Evolutionary conservation across 2,329 filamentous ascomycete genomes (phyloP).

Genomic region (Coleophoma crateriformis): DNA sequence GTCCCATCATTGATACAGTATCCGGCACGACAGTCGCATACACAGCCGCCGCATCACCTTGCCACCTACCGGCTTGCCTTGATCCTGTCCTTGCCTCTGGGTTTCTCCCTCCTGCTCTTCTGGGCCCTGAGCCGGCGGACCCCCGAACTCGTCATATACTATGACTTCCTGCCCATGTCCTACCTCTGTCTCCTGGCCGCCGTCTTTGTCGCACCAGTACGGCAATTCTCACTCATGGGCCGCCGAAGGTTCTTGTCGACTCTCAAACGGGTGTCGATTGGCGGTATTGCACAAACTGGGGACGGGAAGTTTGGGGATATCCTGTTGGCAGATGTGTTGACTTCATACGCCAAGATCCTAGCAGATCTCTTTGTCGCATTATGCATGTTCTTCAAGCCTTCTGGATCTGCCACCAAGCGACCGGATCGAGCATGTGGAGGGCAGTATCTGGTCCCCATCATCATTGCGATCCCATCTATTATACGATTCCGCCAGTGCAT

Average conservation of each 20-base stretch:
- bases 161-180: slow-evolving; percentile 81
- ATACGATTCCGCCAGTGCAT: slow-evolving; percentile 91
- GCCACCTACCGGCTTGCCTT: slow-evolving; percentile 84
- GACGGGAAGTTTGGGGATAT: slow-evolving; percentile 96
- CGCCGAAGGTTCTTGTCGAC: slow-evolving; percentile 71
- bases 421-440: slow-evolving; percentile 82
- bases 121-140: slow-evolving; percentile 74
- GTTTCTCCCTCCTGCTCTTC: slow-evolving; percentile 70
- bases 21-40: slow-evolving; percentile 63
- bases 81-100: slow-evolving; percentile 67
- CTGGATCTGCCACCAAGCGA: slow-evolving; percentile 68
- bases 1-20: slow-evolving; percentile 84
- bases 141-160: slow-evolving; percentile 63
- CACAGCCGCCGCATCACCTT: slow-evolving; percentile 69
- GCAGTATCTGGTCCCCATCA: slow-evolving; percentile 70
- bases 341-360: slow-evolving; percentile 88
- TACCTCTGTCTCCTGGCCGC: slow-evolving; percentile 70
- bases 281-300: slow-evolving; percentile 77
- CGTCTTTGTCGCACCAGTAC: slow-evolving; percentile 68
- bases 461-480: slow-evolving; percentile 75
- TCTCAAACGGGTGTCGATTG: slow-evolving; percentile 72
- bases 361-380: slow-evolving; percentile 83
- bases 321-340: slow-evolving; percentile 86
- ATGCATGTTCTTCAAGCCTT: slow-evolving; percentile 81
- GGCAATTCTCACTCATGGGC: slow-evolving; percentile 62